Conservation (phyloP, 73 alveolate genomes). For the Stentor coeruleus region DNA sequence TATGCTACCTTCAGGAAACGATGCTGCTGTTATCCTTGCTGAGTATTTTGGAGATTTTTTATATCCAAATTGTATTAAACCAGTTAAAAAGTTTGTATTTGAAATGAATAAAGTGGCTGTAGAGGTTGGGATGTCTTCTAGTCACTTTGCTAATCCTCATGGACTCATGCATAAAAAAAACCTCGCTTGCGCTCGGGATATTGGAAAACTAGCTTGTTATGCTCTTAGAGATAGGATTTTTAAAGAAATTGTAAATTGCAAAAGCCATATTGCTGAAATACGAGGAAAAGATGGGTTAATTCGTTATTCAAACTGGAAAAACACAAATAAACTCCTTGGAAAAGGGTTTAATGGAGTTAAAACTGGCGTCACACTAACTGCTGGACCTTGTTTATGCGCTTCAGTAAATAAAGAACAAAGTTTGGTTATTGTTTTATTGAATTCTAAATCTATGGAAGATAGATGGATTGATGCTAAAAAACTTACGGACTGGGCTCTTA, state of each 20-base stretch:
- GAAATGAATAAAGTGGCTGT: conserved; percentile 65
- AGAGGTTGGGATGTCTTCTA: conserved; percentile 44
- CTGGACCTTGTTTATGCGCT: conserved; percentile 59
- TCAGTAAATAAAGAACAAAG: conserved; percentile 32
- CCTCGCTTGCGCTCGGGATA: conserved; percentile 66
- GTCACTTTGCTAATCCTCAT: conserved; percentile 69
- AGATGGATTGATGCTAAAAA: conserved; percentile 82
- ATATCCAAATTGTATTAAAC: conserved; percentile 31
- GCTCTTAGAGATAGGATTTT: conserved; percentile 43
- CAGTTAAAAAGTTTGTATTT: conserved; percentile 40
- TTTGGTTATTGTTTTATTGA: conserved; percentile 62
- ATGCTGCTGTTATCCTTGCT: conserved; percentile 71
- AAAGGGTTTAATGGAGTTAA: conserved; percentile 55
- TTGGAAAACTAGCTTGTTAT: conserved; percentile 45
- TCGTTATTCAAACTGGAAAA: conserved; percentile 43
- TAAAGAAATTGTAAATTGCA: conserved; percentile 39
- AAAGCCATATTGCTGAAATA: conserved; percentile 29
- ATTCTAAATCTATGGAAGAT: conserved; percentile 65
- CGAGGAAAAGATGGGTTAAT: conserved; percentile 1
- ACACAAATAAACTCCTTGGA: conserved; percentile 60
- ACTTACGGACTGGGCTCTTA: conserved; percentile 72
- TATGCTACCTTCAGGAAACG: conserved; percentile 82
- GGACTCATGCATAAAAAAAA: conserved; percentile 64
- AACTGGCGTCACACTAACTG: conserved; percentile 64
- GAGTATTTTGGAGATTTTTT: conserved; percentile 53